These are phyloP conservation scores for Thelonectria olida DNA, from an alignment of 2,329 filamentous ascomycete species.

Conservation along the genomic window DNA sequence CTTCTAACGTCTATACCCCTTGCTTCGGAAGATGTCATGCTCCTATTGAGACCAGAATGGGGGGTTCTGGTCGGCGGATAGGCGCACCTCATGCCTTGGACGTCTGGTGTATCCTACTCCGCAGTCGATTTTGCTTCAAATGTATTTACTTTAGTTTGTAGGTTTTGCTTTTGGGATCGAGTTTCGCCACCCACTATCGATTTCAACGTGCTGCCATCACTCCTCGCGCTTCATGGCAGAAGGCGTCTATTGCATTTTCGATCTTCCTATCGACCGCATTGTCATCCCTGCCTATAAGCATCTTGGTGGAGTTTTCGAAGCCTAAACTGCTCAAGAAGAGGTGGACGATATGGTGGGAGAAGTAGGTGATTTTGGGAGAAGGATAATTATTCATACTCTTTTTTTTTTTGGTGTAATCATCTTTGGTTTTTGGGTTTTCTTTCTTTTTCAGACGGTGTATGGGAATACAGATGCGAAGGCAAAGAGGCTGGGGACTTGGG, in stretches of 20 bases:
- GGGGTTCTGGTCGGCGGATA: background rate
- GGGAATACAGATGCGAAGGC: background rate
- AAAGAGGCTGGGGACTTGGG: background rate
- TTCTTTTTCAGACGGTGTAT: background rate
- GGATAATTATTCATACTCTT: background rate
- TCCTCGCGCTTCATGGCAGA: background rate
- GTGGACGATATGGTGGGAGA: too few relatives aligned
- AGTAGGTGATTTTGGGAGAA: too few relatives aligned
- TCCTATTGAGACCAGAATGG: background rate
- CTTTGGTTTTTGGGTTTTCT: background rate
- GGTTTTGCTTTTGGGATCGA: conserved; percentile 13
- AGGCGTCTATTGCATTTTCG: background rate
- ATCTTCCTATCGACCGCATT: background rate
- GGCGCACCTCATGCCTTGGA: background rate
- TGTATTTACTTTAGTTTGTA: conserved; percentile 17
- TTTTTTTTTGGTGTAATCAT: background rate
- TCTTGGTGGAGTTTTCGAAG: background rate
- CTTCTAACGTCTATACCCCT: background rate
- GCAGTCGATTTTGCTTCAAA: conserved; percentile 4
- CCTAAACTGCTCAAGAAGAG: too few relatives aligned
- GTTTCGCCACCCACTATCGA: conserved; percentile 3
- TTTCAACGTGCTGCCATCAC: background rate
- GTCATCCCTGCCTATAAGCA: background rate
- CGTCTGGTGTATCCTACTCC: background rate
- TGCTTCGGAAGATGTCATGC: background rate